These are phyloP conservation scores for Fusarium cicatricum DNA, from an alignment of 2,329 filamentous ascomycete genomes.

Conservation along the genomic window DNA sequence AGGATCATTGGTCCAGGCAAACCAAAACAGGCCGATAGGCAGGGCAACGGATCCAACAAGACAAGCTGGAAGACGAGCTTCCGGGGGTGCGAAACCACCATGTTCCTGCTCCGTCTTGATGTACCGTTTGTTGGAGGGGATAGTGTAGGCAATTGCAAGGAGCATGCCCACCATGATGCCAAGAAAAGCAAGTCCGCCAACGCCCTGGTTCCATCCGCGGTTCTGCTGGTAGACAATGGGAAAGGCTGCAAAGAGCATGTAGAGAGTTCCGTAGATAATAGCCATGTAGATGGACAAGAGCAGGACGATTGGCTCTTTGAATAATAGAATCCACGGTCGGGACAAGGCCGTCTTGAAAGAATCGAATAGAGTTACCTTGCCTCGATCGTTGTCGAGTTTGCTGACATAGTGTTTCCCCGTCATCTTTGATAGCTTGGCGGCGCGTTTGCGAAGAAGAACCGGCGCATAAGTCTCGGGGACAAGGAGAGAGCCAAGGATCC, in stretches of 20 bases:
- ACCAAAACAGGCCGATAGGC: conserved; percentile 60
- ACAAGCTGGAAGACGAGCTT: conserved; percentile 29
- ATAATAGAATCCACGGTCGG: conserved; percentile 48
- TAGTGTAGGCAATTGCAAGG: conserved; percentile 23
- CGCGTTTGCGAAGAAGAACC: conserved; percentile 63
- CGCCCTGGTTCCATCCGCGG: conserved; percentile 30
- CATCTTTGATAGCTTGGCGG: conserved; percentile 30
- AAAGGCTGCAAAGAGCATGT: conserved; percentile 76
- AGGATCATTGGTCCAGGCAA: conserved; percentile 65
- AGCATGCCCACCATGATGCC: conserved; percentile 37
- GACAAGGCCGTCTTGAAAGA: conserved; percentile 76
- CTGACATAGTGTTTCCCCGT: conserved; percentile 31
- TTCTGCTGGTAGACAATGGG: conserved; percentile 71
- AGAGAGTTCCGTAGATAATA: conserved; percentile 74
- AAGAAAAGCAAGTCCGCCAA: conserved; percentile 30
- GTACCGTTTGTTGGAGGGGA: conserved; percentile 32
- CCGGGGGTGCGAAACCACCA: conserved; percentile 28
- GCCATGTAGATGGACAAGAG: conserved; percentile 84
- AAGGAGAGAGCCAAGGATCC: conserved; percentile 78
- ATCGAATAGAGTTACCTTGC: conserved; percentile 18
- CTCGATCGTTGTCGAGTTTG: conserved; percentile 44
- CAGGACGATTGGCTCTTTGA: conserved; percentile 81
- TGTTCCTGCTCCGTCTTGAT: conserved; percentile 27
- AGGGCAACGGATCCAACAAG: conserved; percentile 23
- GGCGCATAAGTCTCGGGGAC: conserved; percentile 87